Base-by-base conservation (phyloP, 345 rosid genomes). In the Pelargonium nanum region DNA sequence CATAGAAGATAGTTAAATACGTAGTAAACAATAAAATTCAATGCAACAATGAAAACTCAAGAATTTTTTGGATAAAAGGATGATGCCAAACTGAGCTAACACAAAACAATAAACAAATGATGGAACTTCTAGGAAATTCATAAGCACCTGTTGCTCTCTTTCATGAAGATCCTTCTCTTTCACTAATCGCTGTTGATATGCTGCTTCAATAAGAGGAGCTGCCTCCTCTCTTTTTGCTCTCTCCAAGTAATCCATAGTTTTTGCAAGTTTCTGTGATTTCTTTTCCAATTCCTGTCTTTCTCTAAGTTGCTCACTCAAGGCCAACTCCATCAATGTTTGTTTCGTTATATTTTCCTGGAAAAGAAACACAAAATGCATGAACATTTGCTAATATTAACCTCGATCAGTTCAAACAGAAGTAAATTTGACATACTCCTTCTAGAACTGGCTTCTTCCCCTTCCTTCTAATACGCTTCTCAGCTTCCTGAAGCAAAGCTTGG, bases 251-350 rank as follows among this genome's bases (percentile, higher is more conserved):
- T 90, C 99, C 99, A 94, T 86, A 4, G 95, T 90, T 73, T 86
- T 94, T 20, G 77, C 93, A 19, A 86, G 80, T 61, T 90, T 94
- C 54, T 88, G 97, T 12, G 86, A 69, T 60, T 89, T 94, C 72
- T 90, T 94, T 82, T 94, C 99, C 83, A 78, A 79, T 75, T 94
- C 99, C 69, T 90, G 97, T 73, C 91, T 85, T 81, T 86, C 99
- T 75, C 85, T 83, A 26, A 90, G 81, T 74, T 94, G 99, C 74
- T 88, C 96, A 45, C 57, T 86, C 75, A 82, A 57, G n/a, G 93
- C 99, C 73, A 85, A 77, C 70, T 83, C 88, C 89, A 83, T 79
- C 70, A 88, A 71, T 28, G 70, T 63, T 78, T 86, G 82, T 70
- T 90, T 94, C 17, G 95, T 86, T 57, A 85, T 83, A 70, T 88